Conservation (phyloP, 2,329 filamentous ascomycete genomes). For the Colletotrichum sp. region DNA sequence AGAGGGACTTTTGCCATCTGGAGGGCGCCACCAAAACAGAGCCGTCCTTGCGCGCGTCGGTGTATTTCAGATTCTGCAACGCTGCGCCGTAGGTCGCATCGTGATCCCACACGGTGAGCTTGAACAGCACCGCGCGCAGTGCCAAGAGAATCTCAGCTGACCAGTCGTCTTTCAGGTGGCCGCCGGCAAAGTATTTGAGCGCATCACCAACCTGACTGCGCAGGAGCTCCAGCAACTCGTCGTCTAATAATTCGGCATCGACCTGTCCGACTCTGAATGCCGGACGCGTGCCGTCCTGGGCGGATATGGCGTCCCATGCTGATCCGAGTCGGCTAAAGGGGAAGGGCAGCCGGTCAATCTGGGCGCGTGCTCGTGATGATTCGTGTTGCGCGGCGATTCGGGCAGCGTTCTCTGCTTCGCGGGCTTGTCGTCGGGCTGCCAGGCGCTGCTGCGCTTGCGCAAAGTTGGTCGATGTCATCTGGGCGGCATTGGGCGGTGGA, state of each 20-base stretch:
- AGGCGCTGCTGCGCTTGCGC: conserved; percentile 89
- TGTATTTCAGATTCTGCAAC: conserved; percentile 88
- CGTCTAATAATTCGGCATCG: conserved; percentile 92
- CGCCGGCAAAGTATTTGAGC: conserved; percentile 81
- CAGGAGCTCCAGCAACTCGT: conserved; percentile 86
- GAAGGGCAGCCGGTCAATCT: conserved; percentile 62
- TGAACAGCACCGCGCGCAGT: conserved; percentile 83
- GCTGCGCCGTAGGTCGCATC: conserved; percentile 93
- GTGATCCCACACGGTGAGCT: conserved; percentile 95
- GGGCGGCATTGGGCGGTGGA: conserved; percentile 29
- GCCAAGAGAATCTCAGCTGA: conserved; percentile 81
- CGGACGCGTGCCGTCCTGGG: conserved; percentile 79
- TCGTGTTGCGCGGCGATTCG: conserved; percentile 56
- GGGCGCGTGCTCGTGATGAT: conserved; percentile 56
- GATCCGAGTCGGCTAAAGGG: conserved; percentile 65
- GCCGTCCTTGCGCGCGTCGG: conserved; percentile 74
- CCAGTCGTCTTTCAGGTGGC: conserved; percentile 83
- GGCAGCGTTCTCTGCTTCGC: conserved; percentile 69
- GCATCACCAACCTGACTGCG: conserved; percentile 87
- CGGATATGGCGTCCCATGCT: conserved; percentile 73
- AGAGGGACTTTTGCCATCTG: conserved; percentile 81
- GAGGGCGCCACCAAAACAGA: conserved; percentile 72
- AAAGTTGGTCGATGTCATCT: conserved; percentile 69
- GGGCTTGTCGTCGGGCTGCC: conserved; percentile 76
- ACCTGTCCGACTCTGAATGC: conserved; percentile 95